phyloP scores from a whole-genome alignment of 2,329 filamentous ascomycete genomes.

The Anthostomella pinea region DNA sequence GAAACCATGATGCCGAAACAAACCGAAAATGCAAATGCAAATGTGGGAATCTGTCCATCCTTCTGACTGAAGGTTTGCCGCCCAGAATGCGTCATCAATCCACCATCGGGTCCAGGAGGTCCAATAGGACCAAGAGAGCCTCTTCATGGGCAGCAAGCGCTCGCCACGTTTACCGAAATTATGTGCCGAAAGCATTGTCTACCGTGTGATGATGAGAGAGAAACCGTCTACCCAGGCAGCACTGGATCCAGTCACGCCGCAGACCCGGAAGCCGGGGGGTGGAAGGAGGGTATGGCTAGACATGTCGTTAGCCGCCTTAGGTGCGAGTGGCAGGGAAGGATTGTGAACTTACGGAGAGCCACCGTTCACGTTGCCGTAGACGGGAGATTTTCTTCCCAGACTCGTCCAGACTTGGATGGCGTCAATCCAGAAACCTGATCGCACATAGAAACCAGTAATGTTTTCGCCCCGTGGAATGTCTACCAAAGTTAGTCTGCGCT shows the following conservation, averaged over 20 bases:
- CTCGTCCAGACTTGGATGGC: slow-evolving; percentile 88
- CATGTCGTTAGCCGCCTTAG: slow-evolving; percentile 19
- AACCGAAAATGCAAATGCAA: no score
- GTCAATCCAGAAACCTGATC: slow-evolving; percentile 80
- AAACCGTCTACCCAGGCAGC: slow-evolving; percentile 83
- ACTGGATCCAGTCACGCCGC: slow-evolving; percentile 80
- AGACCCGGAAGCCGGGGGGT: slow-evolving; percentile 83
- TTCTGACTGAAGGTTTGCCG: no score
- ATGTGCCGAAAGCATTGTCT: slow-evolving; percentile 27
- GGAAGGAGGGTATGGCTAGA: slow-evolving; percentile 81
- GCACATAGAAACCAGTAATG: slow-evolving; percentile 79
- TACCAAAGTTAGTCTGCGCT: slow-evolving; percentile 30
- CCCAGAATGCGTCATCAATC: no score
- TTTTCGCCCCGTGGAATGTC: slow-evolving; percentile 84
- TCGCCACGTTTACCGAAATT: slow-evolving; percentile 3
- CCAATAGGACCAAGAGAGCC: no score
- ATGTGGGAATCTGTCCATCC: no score
- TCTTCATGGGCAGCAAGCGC: no score
- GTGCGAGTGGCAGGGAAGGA: background rate
- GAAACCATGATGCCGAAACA: no score
- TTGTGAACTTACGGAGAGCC: slow-evolving; percentile 81
- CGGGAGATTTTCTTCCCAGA: slow-evolving; percentile 76
- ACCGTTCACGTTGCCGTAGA: slow-evolving; percentile 78
- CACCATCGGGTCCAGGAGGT: no score
- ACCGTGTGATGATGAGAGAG: slow-evolving; percentile 73